These are phyloP conservation scores for Chrysosporium queenslandicum DNA, from an alignment of 2,329 filamentous ascomycete genomes.

Conservation along the genomic window DNA sequence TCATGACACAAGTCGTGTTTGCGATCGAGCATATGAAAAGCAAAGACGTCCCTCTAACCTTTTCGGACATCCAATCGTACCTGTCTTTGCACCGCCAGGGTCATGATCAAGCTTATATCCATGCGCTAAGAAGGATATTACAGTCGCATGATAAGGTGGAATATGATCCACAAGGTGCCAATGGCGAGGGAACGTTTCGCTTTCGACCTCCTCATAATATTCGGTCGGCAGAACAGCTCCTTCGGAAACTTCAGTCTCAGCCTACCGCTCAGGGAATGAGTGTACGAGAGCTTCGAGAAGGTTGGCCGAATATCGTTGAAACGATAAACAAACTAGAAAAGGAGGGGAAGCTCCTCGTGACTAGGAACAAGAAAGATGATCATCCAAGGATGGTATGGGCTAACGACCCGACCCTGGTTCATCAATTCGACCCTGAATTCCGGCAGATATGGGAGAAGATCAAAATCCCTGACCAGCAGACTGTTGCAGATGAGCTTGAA, in stretches of 20 bases:
- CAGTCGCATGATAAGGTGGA: slow-evolving; percentile 54
- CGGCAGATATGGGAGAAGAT: slow-evolving; percentile 72
- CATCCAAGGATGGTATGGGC: slow-evolving; percentile 78
- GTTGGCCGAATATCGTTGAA: slow-evolving; percentile 77
- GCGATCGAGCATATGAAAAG: slow-evolving; percentile 73
- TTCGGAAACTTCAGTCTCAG: slow-evolving; percentile 71
- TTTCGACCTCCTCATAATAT: slow-evolving; percentile 82
- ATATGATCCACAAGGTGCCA: slow-evolving; percentile 49
- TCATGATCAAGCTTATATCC: slow-evolving; percentile 49
- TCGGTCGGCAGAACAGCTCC: slow-evolving; percentile 62
- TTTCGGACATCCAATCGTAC: slow-evolving; percentile 69
- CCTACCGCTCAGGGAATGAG: slow-evolving; percentile 68
- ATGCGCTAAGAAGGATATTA: slow-evolving; percentile 58
- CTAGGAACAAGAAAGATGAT: slow-evolving; percentile 85
- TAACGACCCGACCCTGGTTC: slow-evolving; percentile 68
- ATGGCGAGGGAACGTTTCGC: slow-evolving; percentile 64
- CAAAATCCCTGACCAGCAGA: slow-evolving; percentile 62
- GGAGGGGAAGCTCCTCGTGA: slow-evolving; percentile 71
- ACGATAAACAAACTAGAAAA: slow-evolving; percentile 68
- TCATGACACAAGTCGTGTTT: slow-evolving; percentile 80
- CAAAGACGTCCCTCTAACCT: slow-evolving; percentile 57
- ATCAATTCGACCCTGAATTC: slow-evolving; percentile 73
- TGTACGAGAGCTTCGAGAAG: slow-evolving; percentile 89
- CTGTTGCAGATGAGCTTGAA: slow-evolving; percentile 66
- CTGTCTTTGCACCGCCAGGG: slow-evolving; percentile 58